Percentiles rank a stretch among this genome's conserved stretches.
These are phyloP conservation scores for Quercus wislizeni DNA, from an alignment of 306 rosid genomes.

Conservation along the genomic window DNA sequence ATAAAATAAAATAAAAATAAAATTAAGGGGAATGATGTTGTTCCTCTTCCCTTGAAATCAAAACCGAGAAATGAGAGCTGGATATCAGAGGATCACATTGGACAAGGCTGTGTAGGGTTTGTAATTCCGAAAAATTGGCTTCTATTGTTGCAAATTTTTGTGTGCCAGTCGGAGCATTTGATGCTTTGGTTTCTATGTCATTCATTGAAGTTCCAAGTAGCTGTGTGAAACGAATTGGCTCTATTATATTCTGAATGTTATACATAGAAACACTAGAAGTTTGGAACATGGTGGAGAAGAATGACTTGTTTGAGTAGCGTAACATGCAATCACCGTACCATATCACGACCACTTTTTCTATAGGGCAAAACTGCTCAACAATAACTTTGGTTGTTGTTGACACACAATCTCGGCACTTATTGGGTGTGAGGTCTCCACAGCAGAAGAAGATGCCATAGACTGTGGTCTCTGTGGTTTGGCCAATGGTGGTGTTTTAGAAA, in stretches of 20 bases:
- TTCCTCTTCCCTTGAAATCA: too few species aligned
- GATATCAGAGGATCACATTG: slow-evolving; percentile 39
- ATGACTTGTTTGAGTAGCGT: too few species aligned
- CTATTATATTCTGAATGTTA: neutral
- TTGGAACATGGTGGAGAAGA: neutral
- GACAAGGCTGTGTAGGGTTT: slow-evolving; percentile 13
- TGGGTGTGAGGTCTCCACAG: neutral
- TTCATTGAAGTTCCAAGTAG: neutral
- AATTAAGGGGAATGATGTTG: too few species aligned
- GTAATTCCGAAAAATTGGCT: neutral
- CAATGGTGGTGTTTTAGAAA: neutral
- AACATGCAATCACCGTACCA: slow-evolving; percentile 20
- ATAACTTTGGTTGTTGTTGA: neutral
- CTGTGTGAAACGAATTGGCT: neutral
- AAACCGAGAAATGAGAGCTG: too few species aligned
- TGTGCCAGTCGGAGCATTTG: neutral
- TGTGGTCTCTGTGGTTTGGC: neutral
- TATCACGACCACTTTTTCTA: slow-evolving; percentile 2
- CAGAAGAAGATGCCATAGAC: neutral
- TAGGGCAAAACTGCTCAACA: slow-evolving; percentile 1
- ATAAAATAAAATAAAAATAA: too few species aligned
- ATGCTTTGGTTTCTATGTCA: neutral
- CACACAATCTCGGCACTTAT: slow-evolving; percentile 21
- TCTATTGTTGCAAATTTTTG: neutral
- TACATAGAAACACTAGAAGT: too few species aligned